Evolutionary conservation across 1,139 yeast species (phyloP), one percentile per base, ranked within the genome.

Genomic region (Torulaspora pretoriensis): DNA sequence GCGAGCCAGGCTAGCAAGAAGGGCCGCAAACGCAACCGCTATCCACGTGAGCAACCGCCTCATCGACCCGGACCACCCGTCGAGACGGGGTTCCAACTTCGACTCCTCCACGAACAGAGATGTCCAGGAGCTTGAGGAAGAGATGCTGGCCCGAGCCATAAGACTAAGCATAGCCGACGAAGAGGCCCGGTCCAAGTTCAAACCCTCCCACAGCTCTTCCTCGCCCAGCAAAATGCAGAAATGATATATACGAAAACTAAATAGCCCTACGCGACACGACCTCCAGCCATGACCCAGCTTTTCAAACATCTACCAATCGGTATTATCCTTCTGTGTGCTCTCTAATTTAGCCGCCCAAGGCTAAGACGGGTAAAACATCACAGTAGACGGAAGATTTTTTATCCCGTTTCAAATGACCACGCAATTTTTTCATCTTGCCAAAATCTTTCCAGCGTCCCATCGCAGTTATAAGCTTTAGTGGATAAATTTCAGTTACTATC

Each of bases 1-100:
- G 3, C 75, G 92, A 45, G 77, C 81, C 49, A 83, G 81, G 55
- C 70, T 88, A 35, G 96, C 96, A 0, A 74, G 95, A 47, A 76
- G 87, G 56, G 82, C 96, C 0, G 97, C 97, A 0, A 88, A 96
- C 13, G 97, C 97, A 1, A 86, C 88, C 38, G 96, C 96, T 0
- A 78, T 90, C 35, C 97, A 90, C 67, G 60, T 64, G 35, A 64
- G 95, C 89, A 10, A 81, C 86, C 25, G 88, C 82, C 50, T 75
- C 80, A 61, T 67, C 78, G 40, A 70, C 76, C 48, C 69, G 44
- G 53, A 44, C 3, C 56, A 57, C 38, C 47, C 43, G 14, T 40
- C 52, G 8, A 40, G 48, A 25, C 48, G 51, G n/a, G 52, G 48
- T 8, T 46, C 51, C 5, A 56, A 53, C 13, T 47, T 56, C 19